Conservation (phyloP, 108 stramenopile genomes). For the Fragilaria radians region DNA sequence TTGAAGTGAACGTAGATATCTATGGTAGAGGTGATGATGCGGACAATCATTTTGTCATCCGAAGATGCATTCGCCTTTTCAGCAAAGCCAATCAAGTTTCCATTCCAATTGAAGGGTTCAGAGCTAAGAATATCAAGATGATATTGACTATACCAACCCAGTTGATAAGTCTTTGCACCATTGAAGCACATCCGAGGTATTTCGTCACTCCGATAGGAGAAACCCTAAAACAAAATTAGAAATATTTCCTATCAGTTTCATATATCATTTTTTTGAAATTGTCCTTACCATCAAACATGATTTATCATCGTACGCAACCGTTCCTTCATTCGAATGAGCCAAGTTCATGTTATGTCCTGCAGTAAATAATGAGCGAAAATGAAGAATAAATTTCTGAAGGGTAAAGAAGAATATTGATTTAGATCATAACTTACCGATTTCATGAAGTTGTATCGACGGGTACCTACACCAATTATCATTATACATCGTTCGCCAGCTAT, state of each 20-base stretch:
- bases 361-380: conserved; percentile 10
- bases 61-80: background rate
- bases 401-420: background rate
- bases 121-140: background rate
- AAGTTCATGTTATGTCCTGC: conserved; percentile 56
- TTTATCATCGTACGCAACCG: conserved; percentile 37
- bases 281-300: conserved; percentile 23
- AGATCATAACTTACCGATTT: background rate
- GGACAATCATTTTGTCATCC: background rate
- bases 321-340: conserved; percentile 36
- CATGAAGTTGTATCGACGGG: conserved; percentile 30
- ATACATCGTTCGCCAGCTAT: conserved; percentile 24
- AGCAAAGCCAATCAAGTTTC: background rate
- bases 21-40: background rate
- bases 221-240: conserved; percentile 41
- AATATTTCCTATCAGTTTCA: background rate
- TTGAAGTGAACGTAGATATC: conserved; percentile 39
- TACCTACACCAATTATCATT: conserved; percentile 41
- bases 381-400: too few relatives aligned
- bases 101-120: background rate
- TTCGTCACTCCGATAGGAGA: conserved; percentile 23
- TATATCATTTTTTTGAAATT: too few relatives aligned
- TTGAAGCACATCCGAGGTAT: conserved; percentile 51
- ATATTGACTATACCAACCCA: conserved; percentile 45
- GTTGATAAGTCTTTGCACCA: conserved; percentile 48